Base-by-base conservation (phyloP, 2,329 filamentous ascomycete species). In the Ascochyta fabae region DNA sequence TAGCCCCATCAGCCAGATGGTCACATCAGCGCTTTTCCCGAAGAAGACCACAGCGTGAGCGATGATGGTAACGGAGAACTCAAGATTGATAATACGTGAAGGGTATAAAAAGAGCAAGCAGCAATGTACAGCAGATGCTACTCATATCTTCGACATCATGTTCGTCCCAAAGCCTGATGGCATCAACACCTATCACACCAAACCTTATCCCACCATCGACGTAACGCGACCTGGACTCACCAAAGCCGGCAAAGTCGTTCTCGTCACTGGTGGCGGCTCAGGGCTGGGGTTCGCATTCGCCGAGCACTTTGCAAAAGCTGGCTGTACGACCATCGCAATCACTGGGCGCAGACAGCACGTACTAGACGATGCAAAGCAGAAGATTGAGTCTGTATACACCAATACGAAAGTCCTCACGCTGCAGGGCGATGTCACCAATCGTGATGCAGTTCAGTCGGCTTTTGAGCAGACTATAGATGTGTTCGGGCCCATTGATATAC, bases 201-300 rank as follows among this genome's bases (percentile, higher is more conserved):
- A 29, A n/a, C 40, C 40, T 16, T 69, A 69, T 42, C 56, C 56
- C 7, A 35, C 65, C 38, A 51, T 69, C 4, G 71, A 78, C 49
- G 75, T 77, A 16, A 58, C 56, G 26, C 51, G 51, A 15, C 64
- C 65, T 5, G 59, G 52, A 29, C 64, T 75, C 1, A 60, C 61
- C 7, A 49, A 55, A 13, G 52, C 58, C n/a, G 65, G 65, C 9
- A 64, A 62, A 40, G 52, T 51, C 22, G 51, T 68, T 26, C 12
- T 68, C 1, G 58, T 69, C 27, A 82, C 80, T 3, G 80, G 79
- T 33, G 61, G 61, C 3, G 79, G 78, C 5, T 75, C 64, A 7
- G 80, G 80, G 10, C 81, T 82, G 34, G 80, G 80, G 27, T 68
- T 70, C 38, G 19, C 19, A 19, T 19, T 19, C 19, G 19, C 19